Evolutionary conservation across 495 filamentous ascomycete genomes (phyloP).

Genomic region (Aspergillus indologenus): DNA sequence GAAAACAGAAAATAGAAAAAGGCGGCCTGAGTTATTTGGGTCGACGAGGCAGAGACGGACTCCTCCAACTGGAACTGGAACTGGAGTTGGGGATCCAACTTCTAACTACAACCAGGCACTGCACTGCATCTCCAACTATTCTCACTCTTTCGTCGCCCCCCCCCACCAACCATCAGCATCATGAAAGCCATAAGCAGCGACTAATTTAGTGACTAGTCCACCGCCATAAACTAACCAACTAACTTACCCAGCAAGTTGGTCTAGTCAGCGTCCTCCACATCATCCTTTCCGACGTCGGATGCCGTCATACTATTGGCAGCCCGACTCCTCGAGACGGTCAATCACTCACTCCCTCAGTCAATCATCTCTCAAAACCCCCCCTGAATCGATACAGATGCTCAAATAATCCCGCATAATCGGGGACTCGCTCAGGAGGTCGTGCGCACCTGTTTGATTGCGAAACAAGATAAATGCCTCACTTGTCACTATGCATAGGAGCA

Average conservation of each 20-base stretch:
- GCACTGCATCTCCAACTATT: not conserved
- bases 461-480: constrained; percentile 6
- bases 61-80: too few relatives aligned
- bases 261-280: constrained; percentile 4
- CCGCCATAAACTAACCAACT: not conserved
- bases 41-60: too few relatives aligned
- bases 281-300: not conserved
- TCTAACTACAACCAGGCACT: too few relatives aligned
- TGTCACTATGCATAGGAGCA: not conserved
- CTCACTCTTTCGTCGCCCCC: not conserved
- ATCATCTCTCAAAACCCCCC: too few relatives aligned
- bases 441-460: not conserved
- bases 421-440: not conserved
- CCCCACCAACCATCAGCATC: not conserved
- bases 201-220: not conserved
- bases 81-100: too few relatives aligned
- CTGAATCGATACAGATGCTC: not conserved
- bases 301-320: not conserved
- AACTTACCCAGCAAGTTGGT: not conserved
- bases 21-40: not conserved
- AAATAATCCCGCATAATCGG: not conserved
- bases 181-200: not conserved
- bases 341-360: too few relatives aligned
- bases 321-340: not conserved
- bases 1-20: not conserved